Evolutionary conservation across 1,139 yeast genomes (phyloP).

Genomic region (Diutina pseudorugosa): DNA sequence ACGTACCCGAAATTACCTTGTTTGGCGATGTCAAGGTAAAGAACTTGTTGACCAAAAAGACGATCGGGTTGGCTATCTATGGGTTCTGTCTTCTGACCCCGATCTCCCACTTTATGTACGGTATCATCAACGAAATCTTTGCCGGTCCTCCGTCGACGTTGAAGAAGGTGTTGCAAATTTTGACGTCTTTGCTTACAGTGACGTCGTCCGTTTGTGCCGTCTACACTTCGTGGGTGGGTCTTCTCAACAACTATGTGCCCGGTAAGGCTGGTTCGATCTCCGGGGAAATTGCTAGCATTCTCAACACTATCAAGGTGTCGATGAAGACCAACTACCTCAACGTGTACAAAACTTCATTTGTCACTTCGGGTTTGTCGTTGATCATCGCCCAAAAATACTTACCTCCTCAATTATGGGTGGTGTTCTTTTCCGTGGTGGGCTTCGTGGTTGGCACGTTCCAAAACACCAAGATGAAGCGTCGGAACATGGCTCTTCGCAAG

Average conservation of each 20-base stretch:
- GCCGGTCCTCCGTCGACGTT: conserved; percentile 20
- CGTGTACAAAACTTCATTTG: conserved; percentile 53
- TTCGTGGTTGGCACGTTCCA: conserved; percentile 70
- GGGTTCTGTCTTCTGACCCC: conserved; percentile 68
- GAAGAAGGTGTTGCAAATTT: conserved; percentile 43
- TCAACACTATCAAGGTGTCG: conserved; percentile 11
- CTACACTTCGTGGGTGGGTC: conserved; percentile 43
- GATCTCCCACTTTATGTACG: conserved; percentile 51
- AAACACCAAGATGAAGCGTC: conserved; percentile 51
- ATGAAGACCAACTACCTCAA: conserved; percentile 39
- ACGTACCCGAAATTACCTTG: conserved; percentile 14
- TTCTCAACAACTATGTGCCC: conserved; percentile 24
- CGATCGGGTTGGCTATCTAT: conserved; percentile 57
- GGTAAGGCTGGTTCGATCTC: conserved; percentile 9
- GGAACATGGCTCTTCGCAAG: conserved; percentile 6
- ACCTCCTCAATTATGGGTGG: conserved; percentile 73
- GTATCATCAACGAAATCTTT: conserved; percentile 30
- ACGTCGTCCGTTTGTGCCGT: conserved; percentile 52
- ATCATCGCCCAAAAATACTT: conserved; percentile 65
- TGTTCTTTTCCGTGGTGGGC: conserved; percentile 64
- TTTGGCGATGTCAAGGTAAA: conserved; percentile 12
- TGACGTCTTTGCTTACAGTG: conserved; percentile 47
- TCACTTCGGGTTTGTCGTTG: conserved; percentile 51
- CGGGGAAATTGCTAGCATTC: neutral
- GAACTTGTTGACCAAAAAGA: conserved; percentile 34